Evolutionary conservation across 2,329 filamentous ascomycete species (phyloP).

Genomic region (Oidium heveae): DNA sequence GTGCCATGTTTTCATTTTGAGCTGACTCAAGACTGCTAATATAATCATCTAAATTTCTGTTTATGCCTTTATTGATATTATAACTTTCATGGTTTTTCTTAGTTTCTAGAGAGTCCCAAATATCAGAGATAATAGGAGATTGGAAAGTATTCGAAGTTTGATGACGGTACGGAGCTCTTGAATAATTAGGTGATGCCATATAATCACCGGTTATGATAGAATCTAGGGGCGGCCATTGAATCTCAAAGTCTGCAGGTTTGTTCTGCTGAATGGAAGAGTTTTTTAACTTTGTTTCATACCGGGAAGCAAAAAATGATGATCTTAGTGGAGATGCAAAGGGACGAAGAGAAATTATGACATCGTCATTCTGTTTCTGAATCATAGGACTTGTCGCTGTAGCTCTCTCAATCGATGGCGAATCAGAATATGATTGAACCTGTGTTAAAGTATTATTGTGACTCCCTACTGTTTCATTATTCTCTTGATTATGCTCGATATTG

Average conservation of each 20-base stretch:
- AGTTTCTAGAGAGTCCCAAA: background rate
- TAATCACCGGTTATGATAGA: constrained; percentile 24
- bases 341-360: constrained; percentile 17
- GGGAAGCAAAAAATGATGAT: constrained; percentile 26
- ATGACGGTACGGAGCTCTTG: constrained; percentile 25
- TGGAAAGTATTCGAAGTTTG: constrained; percentile 17
- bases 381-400: constrained; percentile 44
- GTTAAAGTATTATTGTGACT: background rate
- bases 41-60: constrained; percentile 53
- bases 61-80: constrained; percentile 15
- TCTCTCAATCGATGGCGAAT: constrained; percentile 5
- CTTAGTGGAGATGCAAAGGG: constrained; percentile 45
- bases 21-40: constrained; percentile 68
- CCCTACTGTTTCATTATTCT: background rate
- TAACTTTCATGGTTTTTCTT: constrained; percentile 10
- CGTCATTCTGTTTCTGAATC: constrained; percentile 23
- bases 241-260: constrained; percentile 50
- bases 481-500: background rate
- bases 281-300: constrained; percentile 32
- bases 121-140: background rate
- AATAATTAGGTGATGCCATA: constrained; percentile 30
- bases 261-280: constrained; percentile 47
- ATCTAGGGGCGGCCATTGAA: constrained; percentile 29
- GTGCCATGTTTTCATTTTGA: constrained; percentile 14
- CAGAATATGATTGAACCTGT: background rate